Conservation (phyloP, 164 flowering plant species). For the Annona squamosa region DNA sequence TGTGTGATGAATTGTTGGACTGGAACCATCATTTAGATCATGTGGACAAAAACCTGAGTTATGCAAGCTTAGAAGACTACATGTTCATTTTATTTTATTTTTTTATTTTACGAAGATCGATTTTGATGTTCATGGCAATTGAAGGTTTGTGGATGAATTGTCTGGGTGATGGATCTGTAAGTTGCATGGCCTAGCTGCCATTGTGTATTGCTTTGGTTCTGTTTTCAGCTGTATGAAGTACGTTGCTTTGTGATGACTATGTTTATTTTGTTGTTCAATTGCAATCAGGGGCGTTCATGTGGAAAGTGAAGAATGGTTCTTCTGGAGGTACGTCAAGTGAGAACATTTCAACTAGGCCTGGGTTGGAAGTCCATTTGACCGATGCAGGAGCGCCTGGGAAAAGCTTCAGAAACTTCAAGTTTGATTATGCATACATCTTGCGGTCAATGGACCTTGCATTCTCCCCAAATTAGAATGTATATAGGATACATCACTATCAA, state of each 20-base stretch:
- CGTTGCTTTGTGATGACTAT: neutral
- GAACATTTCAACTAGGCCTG: conserved; percentile 33
- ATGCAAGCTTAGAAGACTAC: too few relatives aligned
- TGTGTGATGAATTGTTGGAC: too few relatives aligned
- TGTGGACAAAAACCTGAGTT: too few relatives aligned
- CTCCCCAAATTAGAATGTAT: neutral
- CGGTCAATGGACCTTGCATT: conserved; percentile 28
- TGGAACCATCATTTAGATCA: too few relatives aligned
- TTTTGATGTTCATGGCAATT: too few relatives aligned
- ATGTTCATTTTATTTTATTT: too few relatives aligned
- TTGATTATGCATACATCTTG: conserved; percentile 23
- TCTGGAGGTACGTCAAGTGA: conserved; percentile 44
- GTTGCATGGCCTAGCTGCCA: too few relatives aligned
- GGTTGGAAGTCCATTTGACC: conserved; percentile 20
- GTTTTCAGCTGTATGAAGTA: neutral
- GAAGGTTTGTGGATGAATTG: too few relatives aligned
- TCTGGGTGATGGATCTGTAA: too few relatives aligned
- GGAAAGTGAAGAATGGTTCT: conserved; percentile 73
- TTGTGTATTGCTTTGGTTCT: too few relatives aligned
- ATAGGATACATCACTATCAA: neutral
- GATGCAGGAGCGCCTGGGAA: conserved; percentile 23
- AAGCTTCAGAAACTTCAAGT: conserved; percentile 30
- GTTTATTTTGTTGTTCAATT: conserved; percentile 5
- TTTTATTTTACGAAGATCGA: too few relatives aligned
- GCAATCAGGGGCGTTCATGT: conserved; percentile 48